Evolutionary conservation across 2,329 filamentous ascomycete species (phyloP).

Genomic region (Xylariales sp.): DNA sequence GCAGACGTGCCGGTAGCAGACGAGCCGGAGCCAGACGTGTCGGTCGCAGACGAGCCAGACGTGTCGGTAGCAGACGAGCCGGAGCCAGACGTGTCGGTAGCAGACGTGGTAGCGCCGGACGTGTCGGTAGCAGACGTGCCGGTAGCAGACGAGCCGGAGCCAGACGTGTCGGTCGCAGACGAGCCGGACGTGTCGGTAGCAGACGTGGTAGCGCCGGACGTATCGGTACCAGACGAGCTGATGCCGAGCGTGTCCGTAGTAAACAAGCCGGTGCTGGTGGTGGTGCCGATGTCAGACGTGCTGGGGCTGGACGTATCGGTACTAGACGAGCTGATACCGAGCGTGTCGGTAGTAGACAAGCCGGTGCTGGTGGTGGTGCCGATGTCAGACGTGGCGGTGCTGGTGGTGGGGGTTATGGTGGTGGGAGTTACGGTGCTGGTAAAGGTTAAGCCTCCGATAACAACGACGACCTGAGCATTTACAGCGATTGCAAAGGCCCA

Average conservation of each 20-base stretch:
- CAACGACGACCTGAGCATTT: slow-evolving; percentile 11
- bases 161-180: not conserved
- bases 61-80: not conserved
- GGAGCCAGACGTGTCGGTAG: no score
- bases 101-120: not conserved
- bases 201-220: not conserved
- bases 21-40: no score
- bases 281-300: not conserved
- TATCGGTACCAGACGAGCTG: not conserved
- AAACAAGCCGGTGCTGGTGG: not conserved
- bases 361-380: not conserved
- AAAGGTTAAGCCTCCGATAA: not conserved
- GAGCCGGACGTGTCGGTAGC: not conserved
- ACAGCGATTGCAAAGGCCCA: slow-evolving; percentile 14
- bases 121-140: no score
- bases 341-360: not conserved
- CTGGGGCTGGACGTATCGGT: not conserved
- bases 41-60: no score
- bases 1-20: no score
- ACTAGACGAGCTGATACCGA: not conserved
- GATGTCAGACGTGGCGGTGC: not conserved
- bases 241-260: not conserved
- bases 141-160: not conserved
- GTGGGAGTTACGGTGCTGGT: not conserved
- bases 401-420: not conserved